phyloP scores from a whole-genome alignment of 768 basidiomycete species.

The Guyanaporus albipodus region DNA sequence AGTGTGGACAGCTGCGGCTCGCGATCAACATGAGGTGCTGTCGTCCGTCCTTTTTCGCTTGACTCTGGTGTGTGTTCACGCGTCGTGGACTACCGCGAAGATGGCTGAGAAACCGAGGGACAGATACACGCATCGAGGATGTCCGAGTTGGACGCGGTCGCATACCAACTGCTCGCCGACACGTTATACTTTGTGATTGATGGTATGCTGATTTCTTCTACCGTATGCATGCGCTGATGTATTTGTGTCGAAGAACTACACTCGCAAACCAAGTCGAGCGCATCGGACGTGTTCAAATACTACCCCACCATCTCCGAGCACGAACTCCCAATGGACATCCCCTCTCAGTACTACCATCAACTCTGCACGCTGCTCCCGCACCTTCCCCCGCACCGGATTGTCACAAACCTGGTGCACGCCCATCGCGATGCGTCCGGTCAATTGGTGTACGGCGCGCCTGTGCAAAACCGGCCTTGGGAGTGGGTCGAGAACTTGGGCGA shows the following conservation, averaged over 20 bases:
- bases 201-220: conserved; percentile 38
- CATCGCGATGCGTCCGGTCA: conserved; percentile 54
- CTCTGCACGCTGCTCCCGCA: conserved; percentile 57
- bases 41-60: conserved; percentile 44
- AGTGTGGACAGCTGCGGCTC: conserved; percentile 50
- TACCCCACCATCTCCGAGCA: conserved; percentile 52
- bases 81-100: conserved; percentile 1
- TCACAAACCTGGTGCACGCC: conserved; percentile 55
- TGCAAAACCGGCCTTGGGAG: conserved; percentile 80
- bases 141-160: conserved; percentile 45
- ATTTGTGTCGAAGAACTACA: conserved; percentile 59
- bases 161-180: conserved; percentile 67
- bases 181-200: conserved; percentile 72
- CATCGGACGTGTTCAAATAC: conserved; percentile 57
- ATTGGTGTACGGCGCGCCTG: conserved; percentile 45
- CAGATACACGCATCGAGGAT: conserved; percentile 56
- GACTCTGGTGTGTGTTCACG: conserved; percentile 42
- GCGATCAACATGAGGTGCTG: conserved; percentile 43
- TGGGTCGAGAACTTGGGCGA: conserved; percentile 76
- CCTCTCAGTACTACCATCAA: conserved; percentile 53
- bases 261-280: conserved; percentile 47
- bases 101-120: conserved; percentile 3
- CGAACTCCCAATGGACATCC: conserved; percentile 52
- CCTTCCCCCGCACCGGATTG: conserved; percentile 45
- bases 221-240: not conserved